Evolutionary conservation across 176 grass and related monocot species (phyloP), one percentile per base, ranked within the genome.

Genomic region (Sorghum bicolor): DNA sequence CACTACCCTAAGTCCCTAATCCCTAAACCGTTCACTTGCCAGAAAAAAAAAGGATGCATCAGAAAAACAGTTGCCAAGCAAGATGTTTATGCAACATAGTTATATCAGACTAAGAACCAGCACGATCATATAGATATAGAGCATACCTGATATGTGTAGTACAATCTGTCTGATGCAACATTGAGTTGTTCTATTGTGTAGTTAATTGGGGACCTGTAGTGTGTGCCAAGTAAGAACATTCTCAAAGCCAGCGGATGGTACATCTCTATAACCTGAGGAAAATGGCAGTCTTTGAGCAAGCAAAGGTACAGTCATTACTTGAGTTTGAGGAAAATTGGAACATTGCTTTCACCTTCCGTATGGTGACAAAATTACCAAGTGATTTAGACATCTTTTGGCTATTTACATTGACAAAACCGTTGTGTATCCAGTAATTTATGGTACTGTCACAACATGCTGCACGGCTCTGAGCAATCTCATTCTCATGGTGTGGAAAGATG

Each of bases 371-470:
- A 40, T 95, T 98, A 55, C 92, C 92, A 17, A 95, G 88, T 0
- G 93, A 95, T 70, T 98, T 98, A 10, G 93, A 93, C 96, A 98
- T 98, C 76, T 98, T 98, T 66, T 95, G 93, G 19, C 90, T 91
- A 75, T 98, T 88, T 50, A 98, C 91, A 90, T 93, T 95, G 43
- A 98, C 96, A 95, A 98, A 98, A 83, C 96, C 96, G 64, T 98
- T 98, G 74, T 98, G 96, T 64, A 98, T 66, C 96, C 96, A 98
- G 47, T 92, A 98, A 80, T 76, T 87, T 72, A 98, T 91, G 72
- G 47, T 91, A 67, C 93, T 95, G n/a, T 95, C 84, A 62, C 87
- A 90, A 63, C 96, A 98, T 30, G 96, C 93, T 4, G 96, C 96
- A 90, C 91, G 87, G 45, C 96, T 98, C 78, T 98, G 96, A 30